Conservation (phyloP, 331 rosid species). For the Rosa hybrid region DNA sequence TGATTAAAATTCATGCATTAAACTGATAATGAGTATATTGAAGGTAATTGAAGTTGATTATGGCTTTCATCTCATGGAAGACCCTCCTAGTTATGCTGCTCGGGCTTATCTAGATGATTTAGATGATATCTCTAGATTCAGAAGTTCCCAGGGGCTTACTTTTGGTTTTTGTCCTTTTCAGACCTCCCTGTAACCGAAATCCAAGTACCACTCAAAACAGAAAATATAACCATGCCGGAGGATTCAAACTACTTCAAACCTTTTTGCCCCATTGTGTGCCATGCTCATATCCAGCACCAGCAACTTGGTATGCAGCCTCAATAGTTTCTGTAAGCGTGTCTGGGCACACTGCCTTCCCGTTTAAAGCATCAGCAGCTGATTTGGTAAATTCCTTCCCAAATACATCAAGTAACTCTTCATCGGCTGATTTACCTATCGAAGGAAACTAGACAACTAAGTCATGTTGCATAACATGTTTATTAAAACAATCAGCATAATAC, state of each 20-base stretch:
- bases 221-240: neutral
- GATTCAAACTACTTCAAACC: constrained; percentile 30
- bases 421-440: constrained; percentile 31
- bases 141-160: no score
- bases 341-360: constrained; percentile 22
- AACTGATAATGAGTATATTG: neutral
- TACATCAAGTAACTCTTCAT: constrained; percentile 25
- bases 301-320: constrained; percentile 45
- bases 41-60: no score
- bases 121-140: no score
- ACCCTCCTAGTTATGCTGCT: no score
- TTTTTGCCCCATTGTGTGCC: constrained; percentile 63
- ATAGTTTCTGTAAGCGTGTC: constrained; percentile 4
- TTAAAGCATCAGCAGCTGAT: constrained; percentile 45
- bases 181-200: neutral
- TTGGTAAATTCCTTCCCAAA: constrained; percentile 53
- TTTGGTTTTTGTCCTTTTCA: no score
- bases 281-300: constrained; percentile 50
- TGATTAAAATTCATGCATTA: neutral
- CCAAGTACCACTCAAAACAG: neutral
- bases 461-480: neutral
- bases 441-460: no score
- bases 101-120: no score
- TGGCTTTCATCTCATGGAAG: no score
- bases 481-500: neutral